phyloP scores from a whole-genome alignment of 352 stramenopile species.

The Pythium graminicola region DNA sequence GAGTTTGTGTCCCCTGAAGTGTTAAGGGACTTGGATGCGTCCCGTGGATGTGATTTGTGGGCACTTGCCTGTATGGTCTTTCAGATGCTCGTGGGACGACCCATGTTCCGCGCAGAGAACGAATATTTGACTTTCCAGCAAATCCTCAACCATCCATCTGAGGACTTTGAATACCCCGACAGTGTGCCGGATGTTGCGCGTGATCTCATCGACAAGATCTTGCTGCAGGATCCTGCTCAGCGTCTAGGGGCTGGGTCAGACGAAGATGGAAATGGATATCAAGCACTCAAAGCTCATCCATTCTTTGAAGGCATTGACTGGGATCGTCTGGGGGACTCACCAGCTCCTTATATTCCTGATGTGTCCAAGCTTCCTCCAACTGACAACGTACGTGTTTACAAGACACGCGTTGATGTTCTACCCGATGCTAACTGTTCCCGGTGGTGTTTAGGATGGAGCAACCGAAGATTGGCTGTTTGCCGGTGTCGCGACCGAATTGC shows the following conservation, averaged over 20 bases:
- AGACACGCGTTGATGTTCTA: not conserved
- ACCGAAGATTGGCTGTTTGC: slow-evolving; percentile 87
- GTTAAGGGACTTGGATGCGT: slow-evolving; percentile 75
- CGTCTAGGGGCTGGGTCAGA: slow-evolving; percentile 67
- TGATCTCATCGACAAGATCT: slow-evolving; percentile 73
- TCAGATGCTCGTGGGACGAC: slow-evolving; percentile 79
- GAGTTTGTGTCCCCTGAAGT: slow-evolving; percentile 92
- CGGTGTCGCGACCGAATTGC: slow-evolving; percentile 77
- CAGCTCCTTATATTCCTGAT: slow-evolving; percentile 57
- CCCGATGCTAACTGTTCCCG: not conserved
- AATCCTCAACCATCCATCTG: slow-evolving; percentile 78
- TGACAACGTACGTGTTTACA: slow-evolving; percentile 46
- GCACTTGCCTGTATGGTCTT: slow-evolving; percentile 89
- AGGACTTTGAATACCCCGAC: slow-evolving; percentile 67
- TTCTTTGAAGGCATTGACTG: slow-evolving; percentile 84
- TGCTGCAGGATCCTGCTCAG: slow-evolving; percentile 63
- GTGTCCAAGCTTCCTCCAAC: slow-evolving; percentile 53
- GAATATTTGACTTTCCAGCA: slow-evolving; percentile 90
- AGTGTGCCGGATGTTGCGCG: slow-evolving; percentile 40
- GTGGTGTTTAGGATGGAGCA: slow-evolving; percentile 51
- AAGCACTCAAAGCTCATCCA: slow-evolving; percentile 59
- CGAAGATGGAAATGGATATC: slow-evolving; percentile 73
- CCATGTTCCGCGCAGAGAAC: slow-evolving; percentile 85
- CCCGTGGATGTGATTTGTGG: slow-evolving; percentile 85
- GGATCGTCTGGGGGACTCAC: slow-evolving; percentile 39